Evolutionary conservation across 345 rosid genomes (phyloP), one percentile per base, ranked within the genome.

Genomic region (Balakata baccata): DNA sequence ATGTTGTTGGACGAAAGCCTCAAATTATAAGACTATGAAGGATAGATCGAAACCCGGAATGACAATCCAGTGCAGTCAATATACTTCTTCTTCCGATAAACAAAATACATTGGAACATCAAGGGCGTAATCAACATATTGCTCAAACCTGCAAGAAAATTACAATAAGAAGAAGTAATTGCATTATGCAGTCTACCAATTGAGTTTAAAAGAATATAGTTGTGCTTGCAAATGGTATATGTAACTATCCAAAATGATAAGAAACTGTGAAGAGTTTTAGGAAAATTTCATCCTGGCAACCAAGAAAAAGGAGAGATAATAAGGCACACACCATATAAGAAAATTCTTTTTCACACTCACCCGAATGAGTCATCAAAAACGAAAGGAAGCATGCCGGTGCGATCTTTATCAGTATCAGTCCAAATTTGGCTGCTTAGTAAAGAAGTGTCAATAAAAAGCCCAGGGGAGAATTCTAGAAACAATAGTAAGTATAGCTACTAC

Each of bases 41-140:
- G 89, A 82, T 75, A 85, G 91, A 89, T 79, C 70, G 53, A 81
- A 47, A 95, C 99, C 99, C 96, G 85, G 83, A 93, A 93, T 81
- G 99, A 86, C 94, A 89, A 78, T 86, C 99, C 98, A 50, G 91
- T 72, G 81, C 99, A 95, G 87, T 95, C 97, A 39, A 95, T 83
- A 74, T 91, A 93, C 83, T 88, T 89, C 84, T 90, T 80, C 74
- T 90, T 84, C 70, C 93, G 88, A 74, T 93, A 95, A 65, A 92
- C 96, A 78, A 93, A 95, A 85, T 95, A 95, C 99, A 93, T 95
- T 45, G 99, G 99, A 78, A 93, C 98, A 79, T 95, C 98, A n/a
- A 95, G 97, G 71, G 99, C 99, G 50, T 95, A 95, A 68, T 95
- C 98, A 70, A 95, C 99, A 81, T 95, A 95, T 83, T 86, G 98